Percentiles rank a stretch among this genome's conserved stretches.
Conservation (phyloP, 2,329 filamentous ascomycete species). For the Microascus cirrosus region DNA sequence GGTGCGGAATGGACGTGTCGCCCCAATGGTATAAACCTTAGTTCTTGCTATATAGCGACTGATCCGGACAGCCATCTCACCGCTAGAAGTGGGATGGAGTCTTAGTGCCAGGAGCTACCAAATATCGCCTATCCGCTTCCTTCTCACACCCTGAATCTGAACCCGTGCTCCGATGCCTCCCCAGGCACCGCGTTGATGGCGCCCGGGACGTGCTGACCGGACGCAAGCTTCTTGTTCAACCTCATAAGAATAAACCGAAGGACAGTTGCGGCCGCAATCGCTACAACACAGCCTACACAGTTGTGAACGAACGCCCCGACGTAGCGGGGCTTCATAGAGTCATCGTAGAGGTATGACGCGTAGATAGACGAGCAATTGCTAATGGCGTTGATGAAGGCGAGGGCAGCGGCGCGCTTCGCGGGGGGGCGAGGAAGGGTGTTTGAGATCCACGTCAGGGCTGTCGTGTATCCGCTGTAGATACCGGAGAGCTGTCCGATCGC, state of each 20-base stretch:
- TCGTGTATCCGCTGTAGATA: constrained; percentile 56
- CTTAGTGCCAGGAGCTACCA: background rate
- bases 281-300: constrained; percentile 51
- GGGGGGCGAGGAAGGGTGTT: constrained; percentile 66
- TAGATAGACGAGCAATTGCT: constrained; percentile 55
- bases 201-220: constrained; percentile 44
- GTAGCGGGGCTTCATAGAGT: constrained; percentile 28
- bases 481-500: constrained; percentile 30
- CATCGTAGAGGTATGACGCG: constrained; percentile 55
- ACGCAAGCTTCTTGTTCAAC: constrained; percentile 58
- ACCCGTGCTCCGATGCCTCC: constrained; percentile 47
- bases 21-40: background rate
- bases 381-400: constrained; percentile 63
- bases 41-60: background rate
- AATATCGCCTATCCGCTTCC: background rate
- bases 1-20: background rate
- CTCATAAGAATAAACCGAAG: constrained; percentile 52
- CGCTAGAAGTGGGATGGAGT: background rate
- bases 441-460: constrained; percentile 62
- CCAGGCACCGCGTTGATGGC: constrained; percentile 46
- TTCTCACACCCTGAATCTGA: constrained; percentile 49
- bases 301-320: constrained; percentile 57
- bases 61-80: background rate
- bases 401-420: constrained; percentile 56
- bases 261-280: constrained; percentile 51